phyloP scores from a whole-genome alignment of 192 early-diverging fungal genomes.

The Backusella westeae region DNA sequence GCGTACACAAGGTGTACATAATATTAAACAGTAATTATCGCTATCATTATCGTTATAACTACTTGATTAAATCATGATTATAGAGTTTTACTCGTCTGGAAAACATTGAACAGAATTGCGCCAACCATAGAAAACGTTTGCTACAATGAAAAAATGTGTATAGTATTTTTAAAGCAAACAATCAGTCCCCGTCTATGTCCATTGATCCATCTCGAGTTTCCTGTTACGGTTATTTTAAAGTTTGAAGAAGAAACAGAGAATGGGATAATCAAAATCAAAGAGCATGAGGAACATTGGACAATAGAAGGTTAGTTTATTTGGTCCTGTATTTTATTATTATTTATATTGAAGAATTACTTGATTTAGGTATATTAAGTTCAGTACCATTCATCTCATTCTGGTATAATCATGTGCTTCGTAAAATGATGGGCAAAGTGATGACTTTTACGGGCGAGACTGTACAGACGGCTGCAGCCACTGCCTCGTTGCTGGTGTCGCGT shows the following conservation, averaged over 20 bases:
- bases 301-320: constrained; percentile 37
- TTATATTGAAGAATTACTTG: background rate
- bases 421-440: constrained; percentile 42
- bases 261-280: constrained; percentile 41
- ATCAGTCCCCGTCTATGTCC: constrained; percentile 51
- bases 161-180: constrained; percentile 47
- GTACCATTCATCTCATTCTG: constrained; percentile 53
- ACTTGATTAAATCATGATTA: too few species aligned
- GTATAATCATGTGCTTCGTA: constrained; percentile 51
- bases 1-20: constrained; percentile 43
- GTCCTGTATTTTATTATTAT: background rate
- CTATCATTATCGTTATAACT: too few species aligned
- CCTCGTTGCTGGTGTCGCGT: background rate
- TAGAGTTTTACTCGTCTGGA: constrained; percentile 35
- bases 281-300: constrained; percentile 58
- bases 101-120: constrained; percentile 24
- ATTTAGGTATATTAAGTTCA: constrained; percentile 42
- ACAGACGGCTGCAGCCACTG: constrained; percentile 30
- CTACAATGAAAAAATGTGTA: constrained; percentile 25
- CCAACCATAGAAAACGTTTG: constrained; percentile 28
- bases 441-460: constrained; percentile 45
- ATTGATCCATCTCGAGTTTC: constrained; percentile 40
- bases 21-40: constrained; percentile 43
- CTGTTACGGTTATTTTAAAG: constrained; percentile 45
- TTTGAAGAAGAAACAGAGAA: constrained; percentile 41